phyloP scores from a whole-genome alignment of 495 filamentous ascomycete genomes.

The Penicillium mononematosum region DNA sequence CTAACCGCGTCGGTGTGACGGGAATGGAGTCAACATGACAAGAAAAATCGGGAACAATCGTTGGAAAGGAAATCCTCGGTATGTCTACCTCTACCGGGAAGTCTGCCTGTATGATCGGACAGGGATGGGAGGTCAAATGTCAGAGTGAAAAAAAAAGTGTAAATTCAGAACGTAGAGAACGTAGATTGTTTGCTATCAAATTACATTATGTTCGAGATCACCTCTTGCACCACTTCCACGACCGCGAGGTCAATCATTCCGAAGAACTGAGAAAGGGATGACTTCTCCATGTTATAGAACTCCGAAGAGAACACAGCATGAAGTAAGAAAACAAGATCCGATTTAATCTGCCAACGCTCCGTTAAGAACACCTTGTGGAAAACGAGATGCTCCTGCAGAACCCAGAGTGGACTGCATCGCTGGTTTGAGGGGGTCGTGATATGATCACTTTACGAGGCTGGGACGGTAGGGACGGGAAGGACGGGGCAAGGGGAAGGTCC shows the following conservation, averaged over 20 bases:
- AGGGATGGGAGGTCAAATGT: not conserved
- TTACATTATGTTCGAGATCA: slow-evolving; percentile 58
- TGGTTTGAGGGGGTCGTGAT: slow-evolving; percentile 38
- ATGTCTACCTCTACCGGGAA: not conserved
- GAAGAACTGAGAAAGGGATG: slow-evolving; percentile 53
- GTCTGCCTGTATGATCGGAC: not conserved
- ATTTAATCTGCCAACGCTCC: slow-evolving; percentile 73
- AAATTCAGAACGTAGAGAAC: not conserved
- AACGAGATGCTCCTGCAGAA: slow-evolving; percentile 61
- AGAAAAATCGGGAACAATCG: not conserved
- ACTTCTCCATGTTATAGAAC: slow-evolving; percentile 24
- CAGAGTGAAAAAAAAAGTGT: not conserved
- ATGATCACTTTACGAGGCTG: not conserved
- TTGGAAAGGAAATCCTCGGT: not conserved
- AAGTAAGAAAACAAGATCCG: slow-evolving; percentile 26
- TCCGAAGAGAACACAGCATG: slow-evolving; percentile 28
- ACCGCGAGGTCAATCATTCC: slow-evolving; percentile 42
- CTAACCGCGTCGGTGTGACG: slow-evolving; percentile 8
- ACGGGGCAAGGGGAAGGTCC: slow-evolving; percentile 6
- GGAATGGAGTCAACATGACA: slow-evolving; percentile 8
- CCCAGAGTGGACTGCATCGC: slow-evolving; percentile 66
- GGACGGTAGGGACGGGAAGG: not conserved
- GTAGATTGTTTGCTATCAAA: slow-evolving; percentile 19
- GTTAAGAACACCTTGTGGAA: slow-evolving; percentile 59
- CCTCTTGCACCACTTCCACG: slow-evolving; percentile 72